A percentile compares a stretch with the other conserved stretches of the same genome.
Conservation (phyloP, 2,329 filamentous ascomycete species). For the Escovopsis sp. region DNA sequence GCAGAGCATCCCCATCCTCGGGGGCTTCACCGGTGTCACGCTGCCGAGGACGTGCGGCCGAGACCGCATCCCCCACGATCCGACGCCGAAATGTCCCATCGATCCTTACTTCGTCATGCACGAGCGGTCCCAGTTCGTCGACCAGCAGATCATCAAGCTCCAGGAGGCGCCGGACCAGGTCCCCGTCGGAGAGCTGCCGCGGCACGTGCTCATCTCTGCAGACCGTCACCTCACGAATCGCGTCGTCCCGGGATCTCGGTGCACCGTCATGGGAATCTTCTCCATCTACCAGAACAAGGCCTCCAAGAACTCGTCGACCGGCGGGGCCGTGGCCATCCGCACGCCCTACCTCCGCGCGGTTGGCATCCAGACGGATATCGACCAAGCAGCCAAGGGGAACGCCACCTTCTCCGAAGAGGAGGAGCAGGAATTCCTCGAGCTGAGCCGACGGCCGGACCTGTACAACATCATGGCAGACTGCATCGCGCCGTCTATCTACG, state of each 20-base stretch:
- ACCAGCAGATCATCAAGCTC: constrained; percentile 95
- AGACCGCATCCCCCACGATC: constrained; percentile 46
- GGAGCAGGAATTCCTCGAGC: constrained; percentile 86
- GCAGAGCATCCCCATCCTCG: constrained; percentile 55
- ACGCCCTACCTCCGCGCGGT: constrained; percentile 90
- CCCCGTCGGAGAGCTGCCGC: constrained; percentile 84
- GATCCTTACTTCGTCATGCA: constrained; percentile 95
- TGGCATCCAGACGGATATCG: constrained; percentile 79
- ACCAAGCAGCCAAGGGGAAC: constrained; percentile 75
- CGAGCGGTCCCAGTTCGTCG: constrained; percentile 86
- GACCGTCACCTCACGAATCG: constrained; percentile 91
- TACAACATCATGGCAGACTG: constrained; percentile 82
- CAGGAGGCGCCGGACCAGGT: constrained; percentile 97
- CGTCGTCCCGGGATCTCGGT: constrained; percentile 87
- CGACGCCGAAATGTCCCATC: constrained; percentile 63
- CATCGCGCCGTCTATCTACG: constrained; percentile 95
- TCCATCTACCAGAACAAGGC: constrained; percentile 94
- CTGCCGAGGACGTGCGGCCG: constrained; percentile 67
- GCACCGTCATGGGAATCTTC: constrained; percentile 92
- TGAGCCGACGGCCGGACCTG: constrained; percentile 82
- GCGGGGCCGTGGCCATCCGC: constrained; percentile 79
- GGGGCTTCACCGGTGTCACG: constrained; percentile 76
- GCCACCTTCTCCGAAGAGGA: constrained; percentile 84
- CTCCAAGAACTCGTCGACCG: constrained; percentile 56
- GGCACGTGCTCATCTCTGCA: constrained; percentile 91